phyloP scores from a whole-genome alignment of 768 basidiomycete genomes.

The Phaffia tasmanica region DNA sequence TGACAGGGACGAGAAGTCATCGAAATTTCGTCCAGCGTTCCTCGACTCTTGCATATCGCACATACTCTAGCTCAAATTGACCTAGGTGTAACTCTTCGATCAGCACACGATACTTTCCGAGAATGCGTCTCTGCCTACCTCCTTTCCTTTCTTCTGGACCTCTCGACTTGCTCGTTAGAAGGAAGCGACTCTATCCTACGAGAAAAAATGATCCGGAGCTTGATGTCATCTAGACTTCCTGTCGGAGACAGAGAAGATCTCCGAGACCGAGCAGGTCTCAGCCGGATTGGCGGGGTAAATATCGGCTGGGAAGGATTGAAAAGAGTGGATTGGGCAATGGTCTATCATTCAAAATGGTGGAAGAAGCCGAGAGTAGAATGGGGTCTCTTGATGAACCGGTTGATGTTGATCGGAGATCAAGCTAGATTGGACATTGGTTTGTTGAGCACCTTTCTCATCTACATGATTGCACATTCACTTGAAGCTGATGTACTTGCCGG shows the following conservation, averaged over 20 bases:
- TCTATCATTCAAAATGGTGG: constrained; percentile 77
- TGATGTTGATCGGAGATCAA: constrained; percentile 57
- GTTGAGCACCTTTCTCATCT: constrained; percentile 31
- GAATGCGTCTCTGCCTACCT: constrained; percentile 75
- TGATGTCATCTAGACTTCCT: constrained; percentile 42
- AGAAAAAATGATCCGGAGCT: too few species aligned
- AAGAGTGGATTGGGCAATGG: constrained; percentile 60
- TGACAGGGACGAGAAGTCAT: constrained; percentile 64
- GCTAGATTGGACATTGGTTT: constrained; percentile 70
- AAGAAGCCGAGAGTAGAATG: constrained; percentile 67
- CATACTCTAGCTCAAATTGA: constrained; percentile 75
- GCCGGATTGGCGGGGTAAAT: not conserved
- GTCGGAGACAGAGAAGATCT: not conserved
- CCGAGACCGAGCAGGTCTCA: constrained; percentile 10
- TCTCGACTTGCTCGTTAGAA: constrained; percentile 29
- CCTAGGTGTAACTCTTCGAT: constrained; percentile 75
- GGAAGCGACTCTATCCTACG: constrained; percentile 29
- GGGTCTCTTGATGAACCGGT: constrained; percentile 69
- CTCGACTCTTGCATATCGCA: constrained; percentile 61
- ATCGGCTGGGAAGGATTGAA: constrained; percentile 42
- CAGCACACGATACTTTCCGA: constrained; percentile 74
- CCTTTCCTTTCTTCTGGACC: constrained; percentile 41
- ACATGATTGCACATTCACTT: not conserved
- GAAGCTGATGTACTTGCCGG: not conserved
- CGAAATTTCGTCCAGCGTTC: constrained; percentile 51